Percentiles rank a stretch among this genome's conserved stretches.
Conservation (phyloP, 352 stramenopile genomes). For the Phytopythium boreale region DNA sequence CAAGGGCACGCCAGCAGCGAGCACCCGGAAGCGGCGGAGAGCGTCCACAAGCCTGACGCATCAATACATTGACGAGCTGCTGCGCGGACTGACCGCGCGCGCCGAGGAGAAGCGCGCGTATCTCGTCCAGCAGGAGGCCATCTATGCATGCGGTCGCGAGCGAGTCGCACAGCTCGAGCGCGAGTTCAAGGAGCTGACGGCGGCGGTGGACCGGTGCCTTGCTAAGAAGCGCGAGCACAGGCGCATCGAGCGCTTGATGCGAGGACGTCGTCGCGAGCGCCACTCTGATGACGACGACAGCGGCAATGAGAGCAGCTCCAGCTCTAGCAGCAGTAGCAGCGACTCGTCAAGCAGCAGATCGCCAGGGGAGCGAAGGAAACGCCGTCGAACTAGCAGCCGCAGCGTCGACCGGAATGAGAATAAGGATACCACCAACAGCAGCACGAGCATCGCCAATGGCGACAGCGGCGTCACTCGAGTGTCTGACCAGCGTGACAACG, state of each 20-base stretch:
- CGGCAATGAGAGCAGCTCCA: conserved; percentile 11
- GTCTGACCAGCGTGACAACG: not conserved
- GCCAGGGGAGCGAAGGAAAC: not conserved
- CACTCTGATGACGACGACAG: conserved; percentile 11
- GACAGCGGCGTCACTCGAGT: not conserved
- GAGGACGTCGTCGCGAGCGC: conserved; percentile 12
- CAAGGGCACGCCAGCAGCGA: not conserved
- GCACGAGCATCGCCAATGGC: not conserved
- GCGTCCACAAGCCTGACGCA: not conserved
- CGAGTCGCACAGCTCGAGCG: conserved; percentile 25
- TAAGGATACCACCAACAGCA: not conserved
- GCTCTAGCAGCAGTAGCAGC: conserved; percentile 2
- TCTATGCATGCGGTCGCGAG: conserved; percentile 23
- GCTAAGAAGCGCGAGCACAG: conserved; percentile 28
- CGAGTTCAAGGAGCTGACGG: conserved; percentile 38
- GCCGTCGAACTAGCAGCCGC: not conserved
- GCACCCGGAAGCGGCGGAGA: not conserved
- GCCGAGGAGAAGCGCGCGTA: conserved; percentile 32
- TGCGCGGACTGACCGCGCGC: conserved; percentile 15
- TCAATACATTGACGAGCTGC: not conserved
- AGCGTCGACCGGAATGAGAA: not conserved
- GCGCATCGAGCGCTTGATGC: conserved; percentile 31
- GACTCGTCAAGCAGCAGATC: not conserved
- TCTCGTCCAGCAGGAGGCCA: conserved; percentile 31
- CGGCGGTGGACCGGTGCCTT: conserved; percentile 34